phyloP scores from a whole-genome alignment of 805 yeast genomes.

The Zygotorulaspora sp. region DNA sequence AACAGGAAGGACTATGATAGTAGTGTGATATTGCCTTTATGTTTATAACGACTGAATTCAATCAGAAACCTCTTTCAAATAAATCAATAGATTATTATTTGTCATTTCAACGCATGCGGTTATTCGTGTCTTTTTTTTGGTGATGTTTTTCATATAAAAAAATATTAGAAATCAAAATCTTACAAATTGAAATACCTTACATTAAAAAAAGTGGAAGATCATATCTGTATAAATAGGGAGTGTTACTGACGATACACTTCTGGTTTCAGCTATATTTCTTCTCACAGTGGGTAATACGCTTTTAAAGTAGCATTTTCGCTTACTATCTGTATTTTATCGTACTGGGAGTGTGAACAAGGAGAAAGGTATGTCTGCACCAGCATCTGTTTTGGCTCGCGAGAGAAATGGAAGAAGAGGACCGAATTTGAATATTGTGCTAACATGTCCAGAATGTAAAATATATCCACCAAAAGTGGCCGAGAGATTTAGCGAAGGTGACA shows the following conservation, averaged over 20 bases:
- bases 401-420: slow-evolving; percentile 49
- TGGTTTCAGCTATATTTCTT: slow-evolving; percentile 1
- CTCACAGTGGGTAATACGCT: background rate
- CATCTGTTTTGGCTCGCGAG: slow-evolving; percentile 18
- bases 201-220: background rate
- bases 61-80: too few species aligned
- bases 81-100: too few species aligned
- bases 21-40: too few species aligned
- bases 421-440: slow-evolving; percentile 79
- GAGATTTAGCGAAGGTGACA: slow-evolving; percentile 94
- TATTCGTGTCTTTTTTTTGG: background rate
- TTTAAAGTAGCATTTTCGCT: background rate
- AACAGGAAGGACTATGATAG: too few species aligned
- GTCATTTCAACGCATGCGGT: background rate
- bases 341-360: too few species aligned
- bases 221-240: background rate
- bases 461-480: slow-evolving; percentile 94
- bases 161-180: slow-evolving; percentile 2
- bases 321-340: too few species aligned
- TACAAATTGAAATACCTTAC: slow-evolving; percentile 3
- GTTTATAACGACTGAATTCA: too few species aligned
- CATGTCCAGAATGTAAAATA: slow-evolving; percentile 94
- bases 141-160: background rate
- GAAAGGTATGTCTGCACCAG: slow-evolving; percentile 18
- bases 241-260: background rate